Evolutionary conservation across 2,329 filamentous ascomycete species (phyloP).

Genomic region (Sphaerulina populicola): DNA sequence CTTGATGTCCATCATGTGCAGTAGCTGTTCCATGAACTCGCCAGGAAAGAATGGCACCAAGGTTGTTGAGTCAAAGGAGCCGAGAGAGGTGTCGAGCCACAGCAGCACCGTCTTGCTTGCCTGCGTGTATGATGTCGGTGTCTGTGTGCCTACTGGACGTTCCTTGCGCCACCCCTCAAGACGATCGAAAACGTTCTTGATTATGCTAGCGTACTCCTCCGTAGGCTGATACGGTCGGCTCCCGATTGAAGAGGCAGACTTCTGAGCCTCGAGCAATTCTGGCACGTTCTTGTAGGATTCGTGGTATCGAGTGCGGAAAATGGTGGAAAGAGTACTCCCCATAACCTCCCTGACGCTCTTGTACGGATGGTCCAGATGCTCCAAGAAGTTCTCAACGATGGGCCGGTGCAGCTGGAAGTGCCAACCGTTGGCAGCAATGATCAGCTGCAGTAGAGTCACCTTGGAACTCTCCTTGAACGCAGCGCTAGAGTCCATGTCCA

Average conservation of each 20-base stretch:
- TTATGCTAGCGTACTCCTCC: conserved; percentile 61
- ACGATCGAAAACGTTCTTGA: conserved; percentile 66
- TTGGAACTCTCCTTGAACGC: conserved; percentile 99
- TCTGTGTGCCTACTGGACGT: conserved; percentile 78
- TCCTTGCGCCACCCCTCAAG: conserved; percentile 83
- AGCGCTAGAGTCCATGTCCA: conserved; percentile 92
- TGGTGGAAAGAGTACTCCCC: conserved; percentile 76
- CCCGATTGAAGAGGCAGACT: conserved; percentile 70
- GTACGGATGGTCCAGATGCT: conserved; percentile 92
- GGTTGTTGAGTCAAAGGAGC: conserved; percentile 85
- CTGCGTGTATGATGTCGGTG: conserved; percentile 86
- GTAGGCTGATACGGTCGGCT: conserved; percentile 73
- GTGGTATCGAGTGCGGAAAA: conserved; percentile 86
- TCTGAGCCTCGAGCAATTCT: conserved; percentile 68
- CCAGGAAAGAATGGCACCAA: conserved; percentile 85
- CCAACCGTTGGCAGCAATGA: conserved; percentile 84
- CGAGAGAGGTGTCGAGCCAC: conserved; percentile 87
- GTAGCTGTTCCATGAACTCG: conserved; percentile 78
- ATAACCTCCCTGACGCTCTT: conserved; percentile 95
- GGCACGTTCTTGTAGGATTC: conserved; percentile 81
- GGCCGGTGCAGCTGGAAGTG: conserved; percentile 88
- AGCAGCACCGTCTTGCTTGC: conserved; percentile 92
- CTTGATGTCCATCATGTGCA: conserved; percentile 99
- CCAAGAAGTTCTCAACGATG: conserved; percentile 79
- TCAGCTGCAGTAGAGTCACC: conserved; percentile 80